Evolutionary conservation across 2,329 filamentous ascomycete species (phyloP).

Genomic region (Colletotrichum acutatum): DNA sequence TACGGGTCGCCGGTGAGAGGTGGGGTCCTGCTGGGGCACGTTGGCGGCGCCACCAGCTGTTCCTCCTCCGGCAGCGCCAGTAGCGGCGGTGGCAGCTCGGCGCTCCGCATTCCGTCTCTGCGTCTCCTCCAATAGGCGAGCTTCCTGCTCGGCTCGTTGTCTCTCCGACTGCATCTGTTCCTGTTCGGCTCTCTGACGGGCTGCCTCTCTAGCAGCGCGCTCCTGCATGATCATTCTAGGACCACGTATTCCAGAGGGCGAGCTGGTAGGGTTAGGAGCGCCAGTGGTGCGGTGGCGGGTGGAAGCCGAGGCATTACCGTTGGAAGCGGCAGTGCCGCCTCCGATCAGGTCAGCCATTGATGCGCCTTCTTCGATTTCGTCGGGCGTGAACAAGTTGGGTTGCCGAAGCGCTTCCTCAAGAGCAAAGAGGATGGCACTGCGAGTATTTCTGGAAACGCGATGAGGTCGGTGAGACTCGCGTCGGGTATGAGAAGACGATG

Average conservation of each 20-base stretch:
- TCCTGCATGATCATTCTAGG: constrained; percentile 94
- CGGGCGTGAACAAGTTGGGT: constrained; percentile 84
- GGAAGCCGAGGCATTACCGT: constrained; percentile 59
- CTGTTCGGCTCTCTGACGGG: constrained; percentile 73
- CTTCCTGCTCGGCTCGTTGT: constrained; percentile 68
- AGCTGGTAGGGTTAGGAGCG: constrained; percentile 63
- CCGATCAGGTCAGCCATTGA: constrained; percentile 85
- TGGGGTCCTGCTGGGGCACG: constrained; percentile 31
- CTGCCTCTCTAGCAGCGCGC: constrained; percentile 80
- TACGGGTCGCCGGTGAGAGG: constrained; percentile 34
- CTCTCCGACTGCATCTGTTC: constrained; percentile 69
- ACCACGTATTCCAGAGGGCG: constrained; percentile 77
- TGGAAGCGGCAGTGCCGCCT: constrained; percentile 66
- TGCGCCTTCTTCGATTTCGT: constrained; percentile 88
- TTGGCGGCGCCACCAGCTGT: constrained; percentile 28
- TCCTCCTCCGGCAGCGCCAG: constrained; percentile 51
- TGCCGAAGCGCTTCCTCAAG: constrained; percentile 90
- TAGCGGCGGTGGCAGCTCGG: constrained; percentile 62
- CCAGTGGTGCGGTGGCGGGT: constrained; percentile 57
- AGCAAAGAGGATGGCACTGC: constrained; percentile 90
- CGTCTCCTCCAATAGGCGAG: constrained; percentile 64
- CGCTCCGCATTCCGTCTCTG: constrained; percentile 69
- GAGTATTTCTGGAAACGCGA: constrained; percentile 84
- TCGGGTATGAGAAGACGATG: constrained; percentile 45
- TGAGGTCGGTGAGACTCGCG: constrained; percentile 55